Conservation (phyloP, 805 yeast genomes). For the Jamesozyma lodderae region DNA sequence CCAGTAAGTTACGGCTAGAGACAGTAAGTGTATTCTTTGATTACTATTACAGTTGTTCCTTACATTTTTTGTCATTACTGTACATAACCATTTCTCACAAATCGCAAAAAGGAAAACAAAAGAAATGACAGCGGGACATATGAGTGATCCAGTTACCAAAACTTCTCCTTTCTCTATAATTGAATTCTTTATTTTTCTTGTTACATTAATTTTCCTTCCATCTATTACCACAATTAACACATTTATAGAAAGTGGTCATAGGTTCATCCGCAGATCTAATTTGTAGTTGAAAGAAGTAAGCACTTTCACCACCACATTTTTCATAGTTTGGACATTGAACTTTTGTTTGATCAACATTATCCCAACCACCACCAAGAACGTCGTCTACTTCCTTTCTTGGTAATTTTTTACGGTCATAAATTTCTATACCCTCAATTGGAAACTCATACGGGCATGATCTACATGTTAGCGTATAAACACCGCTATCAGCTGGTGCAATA, state of each 20-base stretch:
- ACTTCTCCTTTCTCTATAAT: too few relatives aligned
- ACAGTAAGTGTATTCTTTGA: too few relatives aligned
- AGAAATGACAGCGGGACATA: too few relatives aligned
- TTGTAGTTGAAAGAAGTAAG: slow-evolving; percentile 93
- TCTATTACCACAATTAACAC: slow-evolving; percentile 85
- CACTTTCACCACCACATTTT: slow-evolving; percentile 77
- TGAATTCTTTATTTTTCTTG: too few relatives aligned
- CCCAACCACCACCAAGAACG: slow-evolving; percentile 98
- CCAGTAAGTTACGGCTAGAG: too few relatives aligned
- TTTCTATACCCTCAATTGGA: slow-evolving; percentile 72
- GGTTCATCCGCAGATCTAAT: slow-evolving; percentile 98
- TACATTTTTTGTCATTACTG: too few relatives aligned
- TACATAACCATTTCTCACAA: too few relatives aligned
- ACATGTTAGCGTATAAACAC: slow-evolving; percentile 67
- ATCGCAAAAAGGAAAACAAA: too few relatives aligned
- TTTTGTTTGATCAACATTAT: slow-evolving; percentile 90
- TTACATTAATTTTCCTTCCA: slow-evolving; percentile 93
- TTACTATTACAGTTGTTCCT: too few relatives aligned
- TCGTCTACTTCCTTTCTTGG: slow-evolving; percentile 90
- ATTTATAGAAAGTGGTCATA: slow-evolving; percentile 95
- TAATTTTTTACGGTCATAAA: slow-evolving; percentile 76
- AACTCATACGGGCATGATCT: slow-evolving; percentile 94
- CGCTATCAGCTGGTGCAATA: slow-evolving; percentile 50
- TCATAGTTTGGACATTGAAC: slow-evolving; percentile 84
- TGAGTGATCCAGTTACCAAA: too few relatives aligned